Percentiles rank a stretch among this genome's conserved stretches.
phyloP scores from a whole-genome alignment of 352 stramenopile species.

The Phytophthora capsici region DNA sequence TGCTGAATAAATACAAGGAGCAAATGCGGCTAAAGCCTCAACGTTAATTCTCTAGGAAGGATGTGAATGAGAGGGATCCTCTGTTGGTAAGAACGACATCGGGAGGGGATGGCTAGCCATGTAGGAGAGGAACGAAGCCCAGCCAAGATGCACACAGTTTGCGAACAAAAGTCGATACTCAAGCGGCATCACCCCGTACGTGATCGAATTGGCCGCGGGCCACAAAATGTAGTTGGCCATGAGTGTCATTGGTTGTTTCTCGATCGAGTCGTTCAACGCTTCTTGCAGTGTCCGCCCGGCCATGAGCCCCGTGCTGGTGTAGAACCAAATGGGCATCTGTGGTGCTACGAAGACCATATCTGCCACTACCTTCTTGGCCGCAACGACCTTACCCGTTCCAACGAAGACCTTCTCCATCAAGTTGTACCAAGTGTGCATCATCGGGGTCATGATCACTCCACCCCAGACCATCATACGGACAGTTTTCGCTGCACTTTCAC shows the following conservation, averaged over 20 bases:
- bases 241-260: conserved; percentile 36
- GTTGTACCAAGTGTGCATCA: conserved; percentile 92
- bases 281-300: conserved; percentile 28
- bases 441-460: conserved; percentile 81
- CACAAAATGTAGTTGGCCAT: conserved; percentile 46
- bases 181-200: conserved; percentile 42
- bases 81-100: conserved; percentile 7
- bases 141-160: conserved; percentile 42
- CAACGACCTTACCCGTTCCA: conserved; percentile 28
- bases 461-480: conserved; percentile 85
- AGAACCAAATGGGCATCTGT: conserved; percentile 40
- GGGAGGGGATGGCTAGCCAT: conserved; percentile 29
- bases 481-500: conserved; percentile 32
- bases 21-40: neutral
- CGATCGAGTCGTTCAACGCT: conserved; percentile 29
- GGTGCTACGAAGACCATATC: conserved; percentile 46
- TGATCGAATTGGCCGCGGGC: conserved; percentile 39
- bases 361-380: conserved; percentile 39
- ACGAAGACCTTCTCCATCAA: conserved; percentile 63
- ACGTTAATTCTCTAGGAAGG: neutral
- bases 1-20: neutral
- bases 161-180: conserved; percentile 40
- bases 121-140: conserved; percentile 44
- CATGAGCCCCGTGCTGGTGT: conserved; percentile 40
- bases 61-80: conserved; percentile 2